Evolutionary conservation across 768 basidiomycete species (phyloP).

Genomic region (Rhizopogon vesiculosus): DNA sequence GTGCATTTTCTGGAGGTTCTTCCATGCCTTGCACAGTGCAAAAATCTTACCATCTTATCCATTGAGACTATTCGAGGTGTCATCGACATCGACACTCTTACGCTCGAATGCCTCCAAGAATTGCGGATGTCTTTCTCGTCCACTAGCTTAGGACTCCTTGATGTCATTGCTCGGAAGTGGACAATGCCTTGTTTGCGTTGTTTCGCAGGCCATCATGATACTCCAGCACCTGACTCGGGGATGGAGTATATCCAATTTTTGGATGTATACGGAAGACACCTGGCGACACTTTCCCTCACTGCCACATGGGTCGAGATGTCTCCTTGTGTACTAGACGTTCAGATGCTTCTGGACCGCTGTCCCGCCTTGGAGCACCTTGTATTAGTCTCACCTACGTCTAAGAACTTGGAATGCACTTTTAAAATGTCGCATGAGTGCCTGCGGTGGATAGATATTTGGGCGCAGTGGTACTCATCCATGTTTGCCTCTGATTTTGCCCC

Average conservation of each 20-base stretch:
- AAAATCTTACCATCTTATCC: background rate
- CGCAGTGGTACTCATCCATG: background rate
- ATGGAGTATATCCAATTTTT: background rate
- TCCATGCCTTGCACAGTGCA: background rate
- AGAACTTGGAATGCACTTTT: background rate
- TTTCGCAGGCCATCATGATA: background rate
- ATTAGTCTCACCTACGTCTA: background rate
- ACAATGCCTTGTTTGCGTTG: background rate
- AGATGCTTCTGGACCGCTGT: background rate
- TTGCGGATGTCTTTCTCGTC: background rate
- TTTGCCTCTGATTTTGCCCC: background rate
- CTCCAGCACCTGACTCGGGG: too few species aligned
- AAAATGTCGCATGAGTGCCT: background rate
- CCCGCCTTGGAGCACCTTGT: slow-evolving; percentile 1
- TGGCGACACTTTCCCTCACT: slow-evolving; percentile 1
- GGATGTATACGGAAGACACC: background rate
- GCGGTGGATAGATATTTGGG: slow-evolving; percentile 4
- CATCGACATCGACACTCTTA: background rate
- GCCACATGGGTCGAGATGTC: background rate
- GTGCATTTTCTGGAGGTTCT: background rate
- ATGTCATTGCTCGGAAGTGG: background rate
- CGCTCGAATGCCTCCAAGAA: background rate
- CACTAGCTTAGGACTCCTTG: background rate
- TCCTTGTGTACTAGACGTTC: background rate
- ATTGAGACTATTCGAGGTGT: background rate